Evolutionary conservation across 768 basidiomycete genomes (phyloP).

Genomic region (Pluteus cervinus): DNA sequence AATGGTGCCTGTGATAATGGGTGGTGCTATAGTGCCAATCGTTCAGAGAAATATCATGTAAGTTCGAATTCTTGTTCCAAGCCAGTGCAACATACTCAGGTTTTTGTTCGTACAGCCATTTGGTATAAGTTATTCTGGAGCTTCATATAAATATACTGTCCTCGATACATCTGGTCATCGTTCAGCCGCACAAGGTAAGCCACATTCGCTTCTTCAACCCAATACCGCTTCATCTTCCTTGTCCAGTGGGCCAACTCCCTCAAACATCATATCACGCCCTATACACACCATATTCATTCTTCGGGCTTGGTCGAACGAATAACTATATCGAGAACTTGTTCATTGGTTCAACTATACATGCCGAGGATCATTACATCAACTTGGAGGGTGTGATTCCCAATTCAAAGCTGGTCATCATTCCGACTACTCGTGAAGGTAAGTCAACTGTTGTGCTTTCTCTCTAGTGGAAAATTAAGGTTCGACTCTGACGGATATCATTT

Average conservation of each 20-base stretch:
- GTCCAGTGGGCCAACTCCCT: constrained; percentile 81
- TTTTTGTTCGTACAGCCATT: constrained; percentile 64
- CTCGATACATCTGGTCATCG: constrained; percentile 85
- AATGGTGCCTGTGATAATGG: constrained; percentile 91
- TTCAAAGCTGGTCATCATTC: constrained; percentile 92
- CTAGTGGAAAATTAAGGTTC: too few species aligned
- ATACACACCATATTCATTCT: constrained; percentile 89
- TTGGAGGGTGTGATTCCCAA: constrained; percentile 98
- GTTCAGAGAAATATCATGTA: constrained; percentile 68
- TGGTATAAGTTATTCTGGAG: constrained; percentile 91
- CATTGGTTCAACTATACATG: constrained; percentile 83
- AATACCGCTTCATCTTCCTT: constrained; percentile 7
- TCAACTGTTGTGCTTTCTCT: too few species aligned
- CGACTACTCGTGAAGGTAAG: constrained; percentile 51
- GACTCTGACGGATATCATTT: too few species aligned
- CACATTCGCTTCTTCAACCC: background rate
- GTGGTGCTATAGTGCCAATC: constrained; percentile 60
- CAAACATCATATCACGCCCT: constrained; percentile 91
- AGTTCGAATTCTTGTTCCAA: too few species aligned
- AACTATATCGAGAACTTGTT: constrained; percentile 99
- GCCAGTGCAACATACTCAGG: too few species aligned
- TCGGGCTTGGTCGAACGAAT: constrained; percentile 95
- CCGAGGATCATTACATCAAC: constrained; percentile 70
- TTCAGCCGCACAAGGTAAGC: constrained; percentile 81
- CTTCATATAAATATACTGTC: constrained; percentile 95